Evolutionary conservation across 2,329 filamentous ascomycete genomes (phyloP), one percentile per base, ranked within the genome.

Genomic region (Coleophoma cylindrospora): DNA sequence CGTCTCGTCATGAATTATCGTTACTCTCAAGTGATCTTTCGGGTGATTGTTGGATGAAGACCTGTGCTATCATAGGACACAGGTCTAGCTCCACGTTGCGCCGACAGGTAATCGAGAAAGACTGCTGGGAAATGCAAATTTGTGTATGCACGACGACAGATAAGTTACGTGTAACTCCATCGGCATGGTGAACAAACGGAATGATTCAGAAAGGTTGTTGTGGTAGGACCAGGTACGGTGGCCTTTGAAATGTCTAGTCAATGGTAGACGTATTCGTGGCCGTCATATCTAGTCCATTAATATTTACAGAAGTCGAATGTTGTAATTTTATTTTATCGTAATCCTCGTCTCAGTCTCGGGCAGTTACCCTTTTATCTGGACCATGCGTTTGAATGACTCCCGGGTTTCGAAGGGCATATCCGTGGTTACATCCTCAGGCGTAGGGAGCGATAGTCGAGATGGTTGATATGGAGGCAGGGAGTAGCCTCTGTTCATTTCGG

Each of bases 401-500:
- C 53, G 50, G 15, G 53, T 57, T 40, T 61, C 58, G 40, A 50
- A 60, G 15, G 57, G 54, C 50, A 58, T 55, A 32, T 56, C 52
- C 13, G 55, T 43, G 12, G 50, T 53, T 17, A 58, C 50, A 47
- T 59, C 57, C 33, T 59, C 59, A 12, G 55, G 43, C 4, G 56
- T 56, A 27, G 57, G 55, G 12, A 64, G 54, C 19, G 62, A 64
- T 44, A 51, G 56, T 17, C 59, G 57, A 34, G 54, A 49, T 54
- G 40, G n/a, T 49, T 49, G 40, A 54, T 50, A 33, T 4, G 58
- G 50, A 19, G 64, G 64, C 12, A 84, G 69, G 22, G 60, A 67
- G 59, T 82, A 84, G 4, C 81, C 81, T 17, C 77, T 80, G 51
- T 74, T 70, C 55, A 96, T 75, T 66, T 92, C 86, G 15, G 75